A percentile compares a stretch with the other conserved stretches of the same genome.
These are phyloP conservation scores for Allantophomopsis cytisporea DNA, from an alignment of 2,329 filamentous ascomycete genomes.

Conservation along the genomic window DNA sequence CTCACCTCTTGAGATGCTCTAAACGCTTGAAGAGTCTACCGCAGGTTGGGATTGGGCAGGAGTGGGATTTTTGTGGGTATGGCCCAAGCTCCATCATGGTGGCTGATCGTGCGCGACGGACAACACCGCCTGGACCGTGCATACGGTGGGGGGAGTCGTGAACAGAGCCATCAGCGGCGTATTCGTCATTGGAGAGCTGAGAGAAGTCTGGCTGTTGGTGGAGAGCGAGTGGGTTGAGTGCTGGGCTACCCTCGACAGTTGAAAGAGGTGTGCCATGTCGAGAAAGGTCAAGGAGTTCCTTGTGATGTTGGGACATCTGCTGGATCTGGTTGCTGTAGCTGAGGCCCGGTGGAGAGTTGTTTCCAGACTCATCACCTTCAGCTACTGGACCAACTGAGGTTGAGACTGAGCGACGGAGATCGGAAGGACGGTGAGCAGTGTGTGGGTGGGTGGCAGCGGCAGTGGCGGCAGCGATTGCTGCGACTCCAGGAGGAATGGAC, in stretches of 20 bases:
- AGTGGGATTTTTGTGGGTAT: constrained; percentile 96
- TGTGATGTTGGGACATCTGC: constrained; percentile 54
- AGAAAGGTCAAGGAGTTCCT: constrained; percentile 72
- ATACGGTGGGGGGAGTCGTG: constrained; percentile 47
- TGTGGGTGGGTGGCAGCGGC: constrained; percentile 35
- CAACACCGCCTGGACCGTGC: constrained; percentile 60
- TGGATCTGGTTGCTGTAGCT: constrained; percentile 59
- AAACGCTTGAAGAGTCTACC: constrained; percentile 96
- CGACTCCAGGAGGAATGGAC: constrained; percentile 73
- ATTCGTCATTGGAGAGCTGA: constrained; percentile 48
- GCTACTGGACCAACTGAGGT: constrained; percentile 70
- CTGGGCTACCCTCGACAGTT: constrained; percentile 69
- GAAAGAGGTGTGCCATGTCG: constrained; percentile 84
- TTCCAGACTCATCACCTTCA: constrained; percentile 65
- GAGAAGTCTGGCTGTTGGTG: constrained; percentile 59
- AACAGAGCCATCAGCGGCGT: constrained; percentile 42
- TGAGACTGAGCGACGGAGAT: constrained; percentile 83
- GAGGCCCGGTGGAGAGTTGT: constrained; percentile 68
- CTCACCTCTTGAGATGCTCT: constrained; percentile 98
- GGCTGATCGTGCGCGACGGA: constrained; percentile 82
- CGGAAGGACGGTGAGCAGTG: constrained; percentile 67
- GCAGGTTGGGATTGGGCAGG: constrained; percentile 96
- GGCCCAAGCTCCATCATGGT: constrained; percentile 95
- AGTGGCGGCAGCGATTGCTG: constrained; percentile 52
- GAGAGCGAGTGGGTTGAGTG: constrained; percentile 55